These are phyloP conservation scores for Pulveroboletus sp. DNA, from an alignment of 768 basidiomycete genomes.

Conservation along the genomic window DNA sequence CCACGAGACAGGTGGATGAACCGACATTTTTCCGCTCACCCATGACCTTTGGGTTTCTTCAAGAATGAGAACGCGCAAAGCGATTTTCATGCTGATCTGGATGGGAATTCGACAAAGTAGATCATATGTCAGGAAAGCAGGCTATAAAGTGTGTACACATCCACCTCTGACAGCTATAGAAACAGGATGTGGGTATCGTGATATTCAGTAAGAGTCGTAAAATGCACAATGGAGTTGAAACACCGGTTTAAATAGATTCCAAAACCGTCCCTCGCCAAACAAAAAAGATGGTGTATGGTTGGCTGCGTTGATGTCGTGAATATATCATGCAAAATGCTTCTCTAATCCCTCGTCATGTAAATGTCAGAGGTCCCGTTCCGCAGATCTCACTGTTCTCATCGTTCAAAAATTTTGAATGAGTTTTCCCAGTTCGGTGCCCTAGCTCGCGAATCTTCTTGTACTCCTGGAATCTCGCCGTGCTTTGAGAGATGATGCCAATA, in stretches of 20 bases:
- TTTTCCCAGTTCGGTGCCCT: slow-evolving; percentile 17
- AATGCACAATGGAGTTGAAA: slow-evolving; percentile 30
- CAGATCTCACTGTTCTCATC: slow-evolving; percentile 21
- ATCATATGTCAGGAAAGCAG: slow-evolving; percentile 16
- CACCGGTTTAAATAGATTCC: slow-evolving; percentile 30
- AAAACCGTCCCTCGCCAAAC: slow-evolving; percentile 18
- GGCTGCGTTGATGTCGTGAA: slow-evolving; percentile 27
- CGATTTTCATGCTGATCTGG: slow-evolving; percentile 6
- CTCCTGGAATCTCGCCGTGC: slow-evolving; percentile 70
- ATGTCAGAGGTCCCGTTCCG: slow-evolving; percentile 7
- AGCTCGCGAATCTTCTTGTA: slow-evolving; percentile 60
- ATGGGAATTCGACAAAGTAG: slow-evolving; percentile 16
- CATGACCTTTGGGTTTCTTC: too few species aligned
- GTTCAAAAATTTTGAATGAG: slow-evolving; percentile 20
- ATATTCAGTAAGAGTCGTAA: slow-evolving; percentile 28
- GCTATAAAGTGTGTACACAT: slow-evolving; percentile 21
- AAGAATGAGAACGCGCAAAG: slow-evolving; percentile 20
- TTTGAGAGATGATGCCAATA: slow-evolving; percentile 77
- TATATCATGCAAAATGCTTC: slow-evolving; percentile 19
- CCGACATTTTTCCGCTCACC: slow-evolving; percentile 15
- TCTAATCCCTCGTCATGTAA: slow-evolving; percentile 7
- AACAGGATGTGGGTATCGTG: slow-evolving; percentile 34
- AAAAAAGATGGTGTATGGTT: slow-evolving; percentile 11
- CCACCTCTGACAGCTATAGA: slow-evolving; percentile 25
- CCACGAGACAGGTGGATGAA: not conserved